phyloP scores from a whole-genome alignment of 345 rosid species.

The Bretschneidera sinensis region DNA sequence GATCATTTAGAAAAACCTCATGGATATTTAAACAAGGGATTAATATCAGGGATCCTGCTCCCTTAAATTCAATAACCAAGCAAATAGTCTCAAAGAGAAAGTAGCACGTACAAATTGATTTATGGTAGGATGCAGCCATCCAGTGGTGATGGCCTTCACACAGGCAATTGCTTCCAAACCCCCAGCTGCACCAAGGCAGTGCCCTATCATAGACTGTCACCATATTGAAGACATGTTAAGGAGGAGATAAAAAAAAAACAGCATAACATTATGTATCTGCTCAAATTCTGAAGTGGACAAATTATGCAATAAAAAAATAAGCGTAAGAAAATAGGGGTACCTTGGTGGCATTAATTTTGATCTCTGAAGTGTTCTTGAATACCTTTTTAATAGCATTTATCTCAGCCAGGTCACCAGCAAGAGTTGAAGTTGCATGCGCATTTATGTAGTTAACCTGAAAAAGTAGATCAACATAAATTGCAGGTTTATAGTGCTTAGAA shows the following conservation, averaged over 20 bases:
- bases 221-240: slow-evolving; percentile 5
- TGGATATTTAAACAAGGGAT: too few species aligned
- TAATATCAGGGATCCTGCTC: neutral
- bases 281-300: neutral
- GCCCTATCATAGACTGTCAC: slow-evolving; percentile 95
- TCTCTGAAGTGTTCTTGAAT: slow-evolving; percentile 71
- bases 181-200: slow-evolving; percentile 98
- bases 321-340: slow-evolving; percentile 30
- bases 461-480: neutral
- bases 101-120: slow-evolving; percentile 79
- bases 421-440: slow-evolving; percentile 96
- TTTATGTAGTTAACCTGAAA: slow-evolving; percentile 92
- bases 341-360: slow-evolving; percentile 98
- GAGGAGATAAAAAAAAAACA: slow-evolving; percentile 3
- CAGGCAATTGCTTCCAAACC: slow-evolving; percentile 96
- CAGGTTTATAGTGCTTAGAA: neutral
- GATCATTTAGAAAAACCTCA: too few species aligned
- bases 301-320: neutral
- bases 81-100: neutral
- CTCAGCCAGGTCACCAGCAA: slow-evolving; percentile 99
- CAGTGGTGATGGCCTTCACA: slow-evolving; percentile 82
- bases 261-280: neutral
- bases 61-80: neutral
- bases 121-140: slow-evolving; percentile 94
- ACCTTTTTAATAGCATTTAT: slow-evolving; percentile 94